A percentile compares a stretch with the other conserved stretches of the same genome.
Evolutionary conservation across 139 green algal species (phyloP).

Genomic region (Chlamydomonas eustigma): DNA sequence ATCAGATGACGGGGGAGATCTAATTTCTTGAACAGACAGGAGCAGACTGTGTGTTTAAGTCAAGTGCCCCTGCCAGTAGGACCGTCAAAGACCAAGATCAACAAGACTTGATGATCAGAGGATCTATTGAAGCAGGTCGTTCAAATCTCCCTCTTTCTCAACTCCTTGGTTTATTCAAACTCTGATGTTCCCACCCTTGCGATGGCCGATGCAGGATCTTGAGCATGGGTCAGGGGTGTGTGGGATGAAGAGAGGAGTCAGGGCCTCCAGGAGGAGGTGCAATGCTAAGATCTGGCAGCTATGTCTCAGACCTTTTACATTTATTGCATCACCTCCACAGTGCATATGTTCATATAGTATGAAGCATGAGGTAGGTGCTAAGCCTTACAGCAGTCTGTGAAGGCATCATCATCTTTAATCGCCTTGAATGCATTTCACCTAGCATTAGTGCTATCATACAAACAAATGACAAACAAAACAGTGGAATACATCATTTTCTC

Average conservation of each 20-base stretch:
- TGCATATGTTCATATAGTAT: background rate
- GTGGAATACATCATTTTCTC: no score
- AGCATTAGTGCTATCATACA: no score
- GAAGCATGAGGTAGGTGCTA: background rate
- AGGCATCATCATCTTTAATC: no score
- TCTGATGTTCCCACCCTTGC: conserved; percentile 9
- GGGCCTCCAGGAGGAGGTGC: background rate
- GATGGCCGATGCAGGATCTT: background rate
- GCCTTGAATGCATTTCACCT: no score
- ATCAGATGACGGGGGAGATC: background rate
- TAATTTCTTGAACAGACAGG: background rate
- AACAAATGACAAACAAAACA: no score
- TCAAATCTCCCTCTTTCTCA: no score
- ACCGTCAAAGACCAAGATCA: no score
- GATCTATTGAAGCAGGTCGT: no score
- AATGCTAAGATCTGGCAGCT: background rate
- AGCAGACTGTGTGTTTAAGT: background rate
- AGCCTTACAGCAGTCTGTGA: no score
- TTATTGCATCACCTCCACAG: conserved; percentile 5
- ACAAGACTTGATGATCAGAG: no score
- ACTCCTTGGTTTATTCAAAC: background rate
- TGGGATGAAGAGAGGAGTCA: background rate
- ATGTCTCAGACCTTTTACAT: conserved; percentile 12
- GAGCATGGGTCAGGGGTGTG: background rate
- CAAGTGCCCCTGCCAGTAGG: background rate